These are phyloP conservation scores for Hypocrella siamensis DNA, from an alignment of 2,329 filamentous ascomycete species.

Conservation along the genomic window DNA sequence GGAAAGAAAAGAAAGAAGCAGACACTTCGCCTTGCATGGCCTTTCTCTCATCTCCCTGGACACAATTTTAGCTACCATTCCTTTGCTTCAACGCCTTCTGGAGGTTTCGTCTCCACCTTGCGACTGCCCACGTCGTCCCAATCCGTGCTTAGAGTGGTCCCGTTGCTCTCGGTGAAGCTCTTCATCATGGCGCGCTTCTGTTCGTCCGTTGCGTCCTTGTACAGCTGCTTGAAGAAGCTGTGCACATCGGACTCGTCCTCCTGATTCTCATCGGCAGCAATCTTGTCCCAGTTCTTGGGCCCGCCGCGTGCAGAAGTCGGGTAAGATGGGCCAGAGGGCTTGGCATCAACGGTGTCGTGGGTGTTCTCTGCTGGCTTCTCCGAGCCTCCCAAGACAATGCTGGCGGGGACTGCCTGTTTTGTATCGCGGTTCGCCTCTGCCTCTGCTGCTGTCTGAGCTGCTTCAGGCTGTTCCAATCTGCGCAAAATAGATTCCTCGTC, in stretches of 20 bases:
- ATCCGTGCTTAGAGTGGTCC: slow-evolving; percentile 81
- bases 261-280: slow-evolving; percentile 41
- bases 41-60: too few species aligned
- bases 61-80: slow-evolving; percentile 52
- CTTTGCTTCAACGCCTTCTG: slow-evolving; percentile 64
- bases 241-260: slow-evolving; percentile 51
- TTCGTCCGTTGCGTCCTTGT: slow-evolving; percentile 60
- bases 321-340: slow-evolving; percentile 39
- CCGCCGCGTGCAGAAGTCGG: slow-evolving; percentile 75
- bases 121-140: slow-evolving; percentile 68
- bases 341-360: not conserved
- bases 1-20: not conserved
- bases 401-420: too few species aligned
- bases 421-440: not conserved
- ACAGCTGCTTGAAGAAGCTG: slow-evolving; percentile 80
- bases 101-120: slow-evolving; percentile 56
- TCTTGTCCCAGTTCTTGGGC: slow-evolving; percentile 82
- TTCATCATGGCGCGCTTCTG: slow-evolving; percentile 93
- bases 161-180: slow-evolving; percentile 86
- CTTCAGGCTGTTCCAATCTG: not conserved
- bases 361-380: slow-evolving; percentile 1
- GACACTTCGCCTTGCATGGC: not conserved
- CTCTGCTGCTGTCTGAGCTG: not conserved
- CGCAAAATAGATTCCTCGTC: not conserved
- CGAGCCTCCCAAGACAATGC: not conserved